Evolutionary conservation across 1,139 yeast genomes (phyloP).

Genomic region (Casaregolazyma lundiana): DNA sequence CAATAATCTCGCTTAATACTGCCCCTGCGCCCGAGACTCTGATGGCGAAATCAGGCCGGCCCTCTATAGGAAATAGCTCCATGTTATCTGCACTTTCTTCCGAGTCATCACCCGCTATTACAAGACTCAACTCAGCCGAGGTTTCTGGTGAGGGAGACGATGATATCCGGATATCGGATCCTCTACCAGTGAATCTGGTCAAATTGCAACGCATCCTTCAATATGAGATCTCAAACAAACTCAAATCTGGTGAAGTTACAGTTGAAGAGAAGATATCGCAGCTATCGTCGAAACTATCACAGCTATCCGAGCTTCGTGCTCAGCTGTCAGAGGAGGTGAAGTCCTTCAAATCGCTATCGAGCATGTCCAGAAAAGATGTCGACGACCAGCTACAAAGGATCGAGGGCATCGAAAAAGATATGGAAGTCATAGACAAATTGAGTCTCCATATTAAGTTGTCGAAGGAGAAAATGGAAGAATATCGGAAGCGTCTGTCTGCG

Average conservation of each 20-base stretch:
- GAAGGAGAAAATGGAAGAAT: slow-evolving; percentile 22
- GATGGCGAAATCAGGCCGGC: neutral
- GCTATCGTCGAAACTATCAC: slow-evolving; percentile 19
- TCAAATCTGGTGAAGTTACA: slow-evolving; percentile 19
- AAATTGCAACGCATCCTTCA: slow-evolving; percentile 19
- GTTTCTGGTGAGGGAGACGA: neutral
- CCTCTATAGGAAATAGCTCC: neutral
- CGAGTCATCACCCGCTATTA: neutral
- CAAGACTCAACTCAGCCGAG: neutral
- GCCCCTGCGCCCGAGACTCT: neutral
- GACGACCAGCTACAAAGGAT: slow-evolving; percentile 18
- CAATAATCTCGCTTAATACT: neutral
- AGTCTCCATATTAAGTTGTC: slow-evolving; percentile 23
- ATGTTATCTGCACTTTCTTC: neutral
- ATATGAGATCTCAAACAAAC: slow-evolving; percentile 20
- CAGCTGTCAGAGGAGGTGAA: slow-evolving; percentile 18
- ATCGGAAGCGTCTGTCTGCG: slow-evolving; percentile 20
- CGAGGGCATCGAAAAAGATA: slow-evolving; percentile 17
- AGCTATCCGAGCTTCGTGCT: slow-evolving; percentile 18
- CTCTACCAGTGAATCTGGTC: slow-evolving; percentile 18
- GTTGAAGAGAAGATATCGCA: slow-evolving; percentile 17
- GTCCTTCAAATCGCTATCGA: slow-evolving; percentile 16
- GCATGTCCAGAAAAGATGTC: slow-evolving; percentile 15
- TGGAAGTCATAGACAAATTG: slow-evolving; percentile 21
- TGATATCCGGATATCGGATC: slow-evolving; percentile 1